Conservation (phyloP, 1,139 yeast species). For the Magnusiomyces sp. region DNA sequence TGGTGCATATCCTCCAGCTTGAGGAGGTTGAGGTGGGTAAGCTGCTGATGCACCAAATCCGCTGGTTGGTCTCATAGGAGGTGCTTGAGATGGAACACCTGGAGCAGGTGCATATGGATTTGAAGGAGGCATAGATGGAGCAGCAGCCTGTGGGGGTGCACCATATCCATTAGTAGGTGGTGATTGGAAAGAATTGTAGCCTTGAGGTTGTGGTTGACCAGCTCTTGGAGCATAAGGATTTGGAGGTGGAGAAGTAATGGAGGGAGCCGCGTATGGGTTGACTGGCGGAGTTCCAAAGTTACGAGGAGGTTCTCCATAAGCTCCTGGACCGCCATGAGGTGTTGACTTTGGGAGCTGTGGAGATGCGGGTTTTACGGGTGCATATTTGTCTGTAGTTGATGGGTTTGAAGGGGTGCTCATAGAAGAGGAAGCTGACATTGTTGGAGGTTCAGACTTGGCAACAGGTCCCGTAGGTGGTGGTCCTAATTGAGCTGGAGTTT, state of each 20-base stretch:
- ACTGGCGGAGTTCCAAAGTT: constrained; percentile 13
- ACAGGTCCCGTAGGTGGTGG: constrained; percentile 18
- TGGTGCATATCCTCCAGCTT: constrained; percentile 18
- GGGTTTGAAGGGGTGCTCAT: constrained; percentile 16
- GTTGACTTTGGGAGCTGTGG: constrained; percentile 15
- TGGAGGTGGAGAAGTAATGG: constrained; percentile 21
- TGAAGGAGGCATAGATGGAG: constrained; percentile 19
- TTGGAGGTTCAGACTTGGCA: neutral
- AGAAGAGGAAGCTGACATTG: constrained; percentile 20
- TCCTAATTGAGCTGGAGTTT: constrained; percentile 17
- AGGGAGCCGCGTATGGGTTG: constrained; percentile 1
- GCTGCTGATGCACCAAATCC: constrained; percentile 27
- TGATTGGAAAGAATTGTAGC: constrained; percentile 9
- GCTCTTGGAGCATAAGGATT: constrained; percentile 25
- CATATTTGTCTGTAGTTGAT: constrained; percentile 18
- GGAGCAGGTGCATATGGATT: constrained; percentile 18
- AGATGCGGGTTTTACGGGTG: constrained; percentile 3
- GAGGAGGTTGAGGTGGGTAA: constrained; percentile 15
- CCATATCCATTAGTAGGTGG: constrained; percentile 4
- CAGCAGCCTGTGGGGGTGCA: neutral
- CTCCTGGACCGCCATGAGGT: constrained; percentile 5
- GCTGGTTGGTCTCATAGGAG: constrained; percentile 14
- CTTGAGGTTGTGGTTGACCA: constrained; percentile 4
- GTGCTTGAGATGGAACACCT: constrained; percentile 13
- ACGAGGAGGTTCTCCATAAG: neutral